Conservation (phyloP, 2,329 filamentous ascomycete genomes). For the Fusarium annulatum region DNA sequence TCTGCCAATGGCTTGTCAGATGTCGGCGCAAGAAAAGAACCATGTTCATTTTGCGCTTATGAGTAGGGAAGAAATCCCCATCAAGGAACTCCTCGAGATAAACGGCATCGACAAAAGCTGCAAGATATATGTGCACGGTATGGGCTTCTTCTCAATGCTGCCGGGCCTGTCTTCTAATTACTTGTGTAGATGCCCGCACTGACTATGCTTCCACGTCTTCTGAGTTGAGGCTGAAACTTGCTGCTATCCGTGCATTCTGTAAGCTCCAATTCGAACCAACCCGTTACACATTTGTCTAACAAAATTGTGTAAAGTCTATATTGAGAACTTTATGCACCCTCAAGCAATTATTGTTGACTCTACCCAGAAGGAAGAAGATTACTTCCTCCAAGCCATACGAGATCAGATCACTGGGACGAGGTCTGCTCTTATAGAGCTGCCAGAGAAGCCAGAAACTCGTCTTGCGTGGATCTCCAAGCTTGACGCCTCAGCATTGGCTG, state of each 20-base stretch:
- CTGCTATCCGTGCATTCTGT: conserved; percentile 73
- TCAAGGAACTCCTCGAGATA: conserved; percentile 76
- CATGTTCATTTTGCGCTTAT: conserved; percentile 86
- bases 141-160: conserved; percentile 1
- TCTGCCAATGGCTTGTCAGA: conserved; percentile 86
- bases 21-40: conserved; percentile 76
- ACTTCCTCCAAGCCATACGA: conserved; percentile 71
- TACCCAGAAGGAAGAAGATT: conserved; percentile 72
- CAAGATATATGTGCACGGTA: conserved; percentile 70
- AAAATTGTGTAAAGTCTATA: conserved; percentile 62
- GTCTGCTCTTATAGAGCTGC: conserved; percentile 80
- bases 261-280: conserved; percentile 42
- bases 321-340: conserved; percentile 79
- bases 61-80: conserved; percentile 75
- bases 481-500: conserved; percentile 75
- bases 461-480: conserved; percentile 83
- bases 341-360: conserved; percentile 81
- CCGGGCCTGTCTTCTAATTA: conserved; percentile 26
- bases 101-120: conserved; percentile 84
- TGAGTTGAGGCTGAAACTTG: conserved; percentile 73
- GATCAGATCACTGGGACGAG: conserved; percentile 62
- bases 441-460: conserved; percentile 68
- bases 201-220: conserved; percentile 78
- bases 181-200: conserved; percentile 74
- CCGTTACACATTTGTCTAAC: conserved; percentile 12